These are phyloP conservation scores for Aspergillus uvarum DNA, from an alignment of 2,329 filamentous ascomycete species.

Conservation along the genomic window DNA sequence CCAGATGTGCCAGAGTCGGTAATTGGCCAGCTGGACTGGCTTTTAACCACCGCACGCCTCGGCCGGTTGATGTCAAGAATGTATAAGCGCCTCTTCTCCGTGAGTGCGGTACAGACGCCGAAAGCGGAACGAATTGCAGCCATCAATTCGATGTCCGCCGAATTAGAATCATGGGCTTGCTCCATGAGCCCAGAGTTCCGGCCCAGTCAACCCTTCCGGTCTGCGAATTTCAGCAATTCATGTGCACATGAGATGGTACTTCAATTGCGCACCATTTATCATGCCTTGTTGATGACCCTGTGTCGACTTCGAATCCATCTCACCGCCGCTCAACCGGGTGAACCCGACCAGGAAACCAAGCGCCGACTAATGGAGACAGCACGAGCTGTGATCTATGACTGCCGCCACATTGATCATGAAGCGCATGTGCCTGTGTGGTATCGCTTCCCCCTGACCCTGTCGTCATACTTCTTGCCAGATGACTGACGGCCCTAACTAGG, in stretches of 20 bases:
- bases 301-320: neutral
- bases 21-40: conserved; percentile 39
- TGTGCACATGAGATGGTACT: neutral
- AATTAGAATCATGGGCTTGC: conserved; percentile 34
- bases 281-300: neutral
- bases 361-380: neutral
- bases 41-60: conserved; percentile 32
- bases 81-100: conserved; percentile 37
- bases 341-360: neutral
- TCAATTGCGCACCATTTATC: neutral
- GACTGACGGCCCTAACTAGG: conserved; percentile 8
- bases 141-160: conserved; percentile 25
- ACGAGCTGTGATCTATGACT: neutral
- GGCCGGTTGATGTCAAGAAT: conserved; percentile 34
- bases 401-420: neutral
- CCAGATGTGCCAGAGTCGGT: conserved; percentile 34
- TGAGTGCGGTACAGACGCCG: conserved; percentile 30
- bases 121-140: conserved; percentile 12
- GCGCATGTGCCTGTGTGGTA: conserved; percentile 38
- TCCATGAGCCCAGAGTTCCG: conserved; percentile 30
- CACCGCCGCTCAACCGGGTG: neutral
- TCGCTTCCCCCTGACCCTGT: neutral
- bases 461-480: neutral
- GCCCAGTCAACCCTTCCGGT: neutral
- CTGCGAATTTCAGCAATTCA: neutral